Evolutionary conservation across 1,284 basidiomycete species (phyloP).

Genomic region (Boletellus dicymbophilus): DNA sequence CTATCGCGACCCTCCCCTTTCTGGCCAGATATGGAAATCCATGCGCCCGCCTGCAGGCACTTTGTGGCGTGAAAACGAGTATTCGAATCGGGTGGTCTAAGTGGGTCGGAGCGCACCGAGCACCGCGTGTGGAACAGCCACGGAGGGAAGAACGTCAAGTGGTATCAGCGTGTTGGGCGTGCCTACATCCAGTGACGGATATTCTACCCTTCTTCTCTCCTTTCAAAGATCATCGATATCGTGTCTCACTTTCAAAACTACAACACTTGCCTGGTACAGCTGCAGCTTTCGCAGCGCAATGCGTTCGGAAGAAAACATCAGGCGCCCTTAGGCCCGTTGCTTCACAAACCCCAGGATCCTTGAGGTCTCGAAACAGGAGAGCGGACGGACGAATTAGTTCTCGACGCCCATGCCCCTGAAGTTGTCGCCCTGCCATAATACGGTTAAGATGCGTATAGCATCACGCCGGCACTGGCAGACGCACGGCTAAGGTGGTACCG

Average conservation of each 20-base stretch:
- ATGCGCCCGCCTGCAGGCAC: slow-evolving; percentile 31
- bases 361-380: slow-evolving; percentile 27
- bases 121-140: slow-evolving; percentile 41
- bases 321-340: slow-evolving; percentile 1
- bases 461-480: too few species aligned
- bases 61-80: slow-evolving; percentile 47
- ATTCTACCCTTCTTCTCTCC: slow-evolving; percentile 38
- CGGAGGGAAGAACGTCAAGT: slow-evolving; percentile 22
- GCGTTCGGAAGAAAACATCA: slow-evolving; percentile 32
- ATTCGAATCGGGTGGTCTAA: slow-evolving; percentile 58
- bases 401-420: background rate
- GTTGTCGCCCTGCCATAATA: slow-evolving; percentile 13
- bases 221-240: too few species aligned
- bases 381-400: slow-evolving; percentile 24
- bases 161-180: slow-evolving; percentile 11
- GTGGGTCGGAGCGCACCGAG: slow-evolving; percentile 57
- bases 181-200: background rate
- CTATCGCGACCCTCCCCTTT: slow-evolving; percentile 58
- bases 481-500: too few species aligned
- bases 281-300: slow-evolving; percentile 51
- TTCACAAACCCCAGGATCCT: slow-evolving; percentile 19
- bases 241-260: too few species aligned
- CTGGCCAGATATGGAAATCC: too few species aligned
- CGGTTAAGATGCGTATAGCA: too few species aligned
- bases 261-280: slow-evolving; percentile 40